A percentile compares a stretch with the other conserved stretches of the same genome.
phyloP scores from a whole-genome alignment of 352 stramenopile genomes.

The Globisporangium cystogenes region DNA sequence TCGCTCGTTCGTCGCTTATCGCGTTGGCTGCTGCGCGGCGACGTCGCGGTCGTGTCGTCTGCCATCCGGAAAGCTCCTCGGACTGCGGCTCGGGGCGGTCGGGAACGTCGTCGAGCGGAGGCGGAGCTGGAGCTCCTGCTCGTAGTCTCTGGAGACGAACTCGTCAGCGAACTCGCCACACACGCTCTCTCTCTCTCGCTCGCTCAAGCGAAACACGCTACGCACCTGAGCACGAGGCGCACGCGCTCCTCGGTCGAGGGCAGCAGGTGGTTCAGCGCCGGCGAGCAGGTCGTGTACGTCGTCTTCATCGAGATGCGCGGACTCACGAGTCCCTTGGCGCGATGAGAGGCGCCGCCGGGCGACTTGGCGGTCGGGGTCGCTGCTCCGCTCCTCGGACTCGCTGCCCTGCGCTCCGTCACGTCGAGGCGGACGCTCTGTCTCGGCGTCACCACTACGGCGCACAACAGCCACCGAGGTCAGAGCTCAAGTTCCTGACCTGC shows the following conservation, averaged over 20 bases:
- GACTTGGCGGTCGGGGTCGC: slow-evolving; percentile 4
- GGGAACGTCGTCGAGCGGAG: not conserved
- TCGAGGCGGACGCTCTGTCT: slow-evolving; percentile 13
- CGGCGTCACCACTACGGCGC: slow-evolving; percentile 6
- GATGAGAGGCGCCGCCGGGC: not conserved
- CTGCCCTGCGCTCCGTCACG: not conserved
- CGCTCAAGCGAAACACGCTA: not conserved
- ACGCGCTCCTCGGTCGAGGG: slow-evolving; percentile 59
- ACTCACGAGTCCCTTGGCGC: slow-evolving; percentile 16
- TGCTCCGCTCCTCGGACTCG: not conserved
- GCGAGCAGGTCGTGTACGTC: slow-evolving; percentile 57
- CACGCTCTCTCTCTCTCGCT: too few relatives aligned
- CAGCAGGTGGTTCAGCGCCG: slow-evolving; percentile 55
- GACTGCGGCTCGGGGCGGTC: not conserved
- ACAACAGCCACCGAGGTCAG: not conserved
- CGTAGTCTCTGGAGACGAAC: slow-evolving; percentile 31
- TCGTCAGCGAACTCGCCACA: too few relatives aligned
- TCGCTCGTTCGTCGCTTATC: not conserved
- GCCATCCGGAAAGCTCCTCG: not conserved
- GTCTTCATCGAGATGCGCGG: slow-evolving; percentile 52
- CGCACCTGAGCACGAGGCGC: slow-evolving; percentile 37
- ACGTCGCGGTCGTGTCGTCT: too few relatives aligned
- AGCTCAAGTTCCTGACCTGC: not conserved
- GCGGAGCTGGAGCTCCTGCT: slow-evolving; percentile 28
- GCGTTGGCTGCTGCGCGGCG: not conserved